phyloP scores from a whole-genome alignment of 257 asterid species.

The Solanum appendiculatum region DNA sequence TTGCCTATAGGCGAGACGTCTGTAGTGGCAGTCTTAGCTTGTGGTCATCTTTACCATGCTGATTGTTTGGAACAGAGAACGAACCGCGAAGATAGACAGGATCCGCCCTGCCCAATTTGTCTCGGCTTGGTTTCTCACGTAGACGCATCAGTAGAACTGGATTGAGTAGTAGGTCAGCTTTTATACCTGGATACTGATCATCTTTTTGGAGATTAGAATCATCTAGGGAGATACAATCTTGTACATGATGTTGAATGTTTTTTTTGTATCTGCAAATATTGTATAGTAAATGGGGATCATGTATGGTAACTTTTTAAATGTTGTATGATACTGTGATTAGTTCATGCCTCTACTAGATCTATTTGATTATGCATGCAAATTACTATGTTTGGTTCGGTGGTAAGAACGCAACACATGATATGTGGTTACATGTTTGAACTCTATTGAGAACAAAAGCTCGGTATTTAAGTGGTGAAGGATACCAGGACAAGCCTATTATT shows the following conservation, averaged over 20 bases:
- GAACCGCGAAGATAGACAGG: slow-evolving; percentile 23
- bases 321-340: not conserved
- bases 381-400: not conserved
- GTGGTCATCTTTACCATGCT: slow-evolving; percentile 85
- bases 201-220: not conserved
- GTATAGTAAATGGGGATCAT: not conserved
- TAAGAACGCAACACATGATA: not conserved
- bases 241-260: not conserved
- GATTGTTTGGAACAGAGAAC: slow-evolving; percentile 80
- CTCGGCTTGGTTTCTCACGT: not conserved
- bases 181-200: not conserved
- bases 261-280: not conserved
- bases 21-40: slow-evolving; percentile 72
- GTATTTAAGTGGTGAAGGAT: not conserved
- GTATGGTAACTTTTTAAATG: not conserved
- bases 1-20: slow-evolving; percentile 47
- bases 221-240: not conserved
- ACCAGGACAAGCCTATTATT: too few relatives aligned
- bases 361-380: not conserved
- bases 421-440: not conserved
- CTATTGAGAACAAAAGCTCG: not conserved
- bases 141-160: not conserved
- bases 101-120: not conserved
- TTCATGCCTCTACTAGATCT: not conserved
- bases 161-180: not conserved